Percentiles rank a stretch among this genome's conserved stretches.
Evolutionary conservation across 129 eudicot species (phyloP).

Genomic region (Helichrysum umbraculigerum): DNA sequence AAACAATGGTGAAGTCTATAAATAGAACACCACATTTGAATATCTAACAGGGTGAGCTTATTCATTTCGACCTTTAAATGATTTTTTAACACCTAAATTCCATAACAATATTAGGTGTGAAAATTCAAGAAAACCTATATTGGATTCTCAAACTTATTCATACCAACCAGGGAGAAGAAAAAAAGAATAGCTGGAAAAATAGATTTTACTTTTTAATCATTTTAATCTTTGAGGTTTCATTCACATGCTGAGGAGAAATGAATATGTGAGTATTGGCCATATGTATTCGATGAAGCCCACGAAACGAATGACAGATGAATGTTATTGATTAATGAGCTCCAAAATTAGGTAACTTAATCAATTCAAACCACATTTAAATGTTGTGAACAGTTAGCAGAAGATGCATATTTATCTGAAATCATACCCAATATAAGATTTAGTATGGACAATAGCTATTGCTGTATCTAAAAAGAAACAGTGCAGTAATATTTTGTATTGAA

Average conservation of each 20-base stretch:
- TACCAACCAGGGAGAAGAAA: neutral
- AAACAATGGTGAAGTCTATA: neutral
- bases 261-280: conserved; percentile 3
- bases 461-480: neutral
- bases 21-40: neutral
- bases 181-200: neutral
- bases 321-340: neutral
- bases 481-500: neutral
- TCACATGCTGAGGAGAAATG: conserved; percentile 19
- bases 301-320: conserved; percentile 8
- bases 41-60: conserved; percentile 13
- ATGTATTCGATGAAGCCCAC: neutral
- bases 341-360: neutral
- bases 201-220: conserved; percentile 10
- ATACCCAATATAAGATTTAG: neutral
- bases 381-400: neutral
- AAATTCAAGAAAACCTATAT: conserved; percentile 1
- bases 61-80: conserved; percentile 4
- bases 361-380: neutral
- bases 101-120: neutral
- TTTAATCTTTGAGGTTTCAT: neutral
- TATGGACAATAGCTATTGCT: neutral
- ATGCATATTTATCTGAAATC: neutral
- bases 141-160: neutral
- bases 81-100: conserved; percentile 3